phyloP scores from a whole-genome alignment of 2,329 filamentous ascomycete genomes.

The Phialophora chinensis region DNA sequence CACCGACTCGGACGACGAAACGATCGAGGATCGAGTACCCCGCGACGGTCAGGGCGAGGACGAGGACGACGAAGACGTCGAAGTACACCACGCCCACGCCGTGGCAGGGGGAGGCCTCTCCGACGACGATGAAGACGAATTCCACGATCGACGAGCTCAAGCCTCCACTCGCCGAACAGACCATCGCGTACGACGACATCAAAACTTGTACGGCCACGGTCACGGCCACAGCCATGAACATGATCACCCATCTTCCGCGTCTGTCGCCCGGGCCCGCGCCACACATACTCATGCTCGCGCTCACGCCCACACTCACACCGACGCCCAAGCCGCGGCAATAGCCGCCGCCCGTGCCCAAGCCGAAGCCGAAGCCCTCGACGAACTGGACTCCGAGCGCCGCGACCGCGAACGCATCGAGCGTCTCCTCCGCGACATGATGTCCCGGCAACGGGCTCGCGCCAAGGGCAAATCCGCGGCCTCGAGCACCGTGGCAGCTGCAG shows the following conservation, averaged over 20 bases:
- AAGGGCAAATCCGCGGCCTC: constrained; percentile 21
- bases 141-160: constrained; percentile 6
- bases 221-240: background rate
- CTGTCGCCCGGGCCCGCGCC: background rate
- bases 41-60: constrained; percentile 47
- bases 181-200: background rate
- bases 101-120: background rate
- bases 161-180: constrained; percentile 8
- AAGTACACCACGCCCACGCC: background rate
- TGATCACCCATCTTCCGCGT: background rate
- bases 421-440: constrained; percentile 36
- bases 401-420: constrained; percentile 36
- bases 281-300: background rate
- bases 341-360: constrained; percentile 42
- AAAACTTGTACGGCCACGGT: constrained; percentile 22
- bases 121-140: constrained; percentile 1
- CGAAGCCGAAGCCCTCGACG: constrained; percentile 22
- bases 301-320: background rate
- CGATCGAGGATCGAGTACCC: constrained; percentile 36
- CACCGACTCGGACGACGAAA: constrained; percentile 48
- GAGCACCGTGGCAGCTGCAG: background rate
- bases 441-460: constrained; percentile 33
- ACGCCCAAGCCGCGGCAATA: constrained; percentile 39
- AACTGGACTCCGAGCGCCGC: constrained; percentile 29
- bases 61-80: constrained; percentile 13